phyloP scores from a whole-genome alignment of 2,329 filamentous ascomycete species.

The Chaetomium sp. region DNA sequence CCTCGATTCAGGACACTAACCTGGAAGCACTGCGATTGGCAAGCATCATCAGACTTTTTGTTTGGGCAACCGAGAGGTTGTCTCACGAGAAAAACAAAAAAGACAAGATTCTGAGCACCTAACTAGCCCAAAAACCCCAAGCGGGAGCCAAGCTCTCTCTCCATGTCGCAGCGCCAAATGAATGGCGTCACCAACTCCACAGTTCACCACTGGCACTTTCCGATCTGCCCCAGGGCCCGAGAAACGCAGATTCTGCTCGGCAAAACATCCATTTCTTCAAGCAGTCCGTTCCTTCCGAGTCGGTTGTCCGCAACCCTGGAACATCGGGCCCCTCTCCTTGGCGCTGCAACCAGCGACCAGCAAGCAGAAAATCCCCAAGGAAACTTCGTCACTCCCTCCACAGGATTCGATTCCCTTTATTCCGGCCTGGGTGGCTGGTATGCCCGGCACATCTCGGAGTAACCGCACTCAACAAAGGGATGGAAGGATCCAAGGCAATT shows the following conservation, averaged over 20 bases:
- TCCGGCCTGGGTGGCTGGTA: not conserved
- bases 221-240: constrained; percentile 12
- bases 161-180: not conserved
- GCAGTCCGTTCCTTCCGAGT: not conserved
- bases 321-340: not conserved
- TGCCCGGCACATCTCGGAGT: constrained; percentile 6
- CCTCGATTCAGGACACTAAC: not conserved
- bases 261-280: not conserved
- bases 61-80: not conserved
- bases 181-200: constrained; percentile 29
- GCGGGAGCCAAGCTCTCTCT: not conserved
- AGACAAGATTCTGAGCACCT: not conserved
- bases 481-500: not conserved
- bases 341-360: not conserved
- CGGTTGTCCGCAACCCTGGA: not conserved
- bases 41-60: not conserved
- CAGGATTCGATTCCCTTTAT: not conserved
- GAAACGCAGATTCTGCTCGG: constrained; percentile 16
- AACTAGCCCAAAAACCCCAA: not conserved
- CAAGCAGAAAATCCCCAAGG: too few relatives aligned
- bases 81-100: not conserved
- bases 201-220: constrained; percentile 16
- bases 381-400: not conserved
- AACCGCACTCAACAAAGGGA: not conserved
- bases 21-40: not conserved